Evolutionary conservation across 768 basidiomycete genomes (phyloP), one percentile per base, ranked within the genome.

Genomic region (Rhizopogon roseolus): DNA sequence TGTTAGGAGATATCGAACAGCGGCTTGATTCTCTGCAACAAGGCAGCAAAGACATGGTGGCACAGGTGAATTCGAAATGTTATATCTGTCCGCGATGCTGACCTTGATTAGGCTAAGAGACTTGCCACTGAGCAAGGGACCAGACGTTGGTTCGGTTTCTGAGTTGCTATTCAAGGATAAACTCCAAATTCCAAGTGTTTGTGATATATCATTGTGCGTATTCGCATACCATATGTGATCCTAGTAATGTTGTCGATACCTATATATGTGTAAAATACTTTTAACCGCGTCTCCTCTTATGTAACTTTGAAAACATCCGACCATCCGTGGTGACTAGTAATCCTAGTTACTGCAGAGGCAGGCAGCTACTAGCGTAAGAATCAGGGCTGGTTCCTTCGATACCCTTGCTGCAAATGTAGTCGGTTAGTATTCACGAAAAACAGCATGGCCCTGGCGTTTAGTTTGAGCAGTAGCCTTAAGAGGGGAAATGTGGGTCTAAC

Each of bases 71-170:
- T 22, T 37, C 19, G 22, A 36, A 34, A 8, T 36, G 32, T 34
- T 8, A 34, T 25, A 6, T 25, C 19, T 36, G 14, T 22, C 14
- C 5, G 19, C 11, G 14, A 14, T 28, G 28, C 10, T 49, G 17
- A 37, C 9, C 34, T 39, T 32, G 49, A 54, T 16, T 50, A 86
- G 81, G 85, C 86, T 6, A 88, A 85, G 63, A 73, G 75, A 39
- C 63, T 86, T 5, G 86, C 86, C 14, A 70, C 82, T 13, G 75
- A 83, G 59, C 83, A 87, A 60, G 76, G 77, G 1, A 75, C 82
- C 19, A 88, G 84, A 68, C 74, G 76, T 29, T 88, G 86, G 85
- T 82, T 88, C 67, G 76, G 77, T 14, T 76, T 84, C 45, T 81
- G 61, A 71, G 46, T 6, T 4, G 14, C 14, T 22, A 22, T 22